Conservation (phyloP, 805 yeast species). For the Wickerhamiella galacta region DNA sequence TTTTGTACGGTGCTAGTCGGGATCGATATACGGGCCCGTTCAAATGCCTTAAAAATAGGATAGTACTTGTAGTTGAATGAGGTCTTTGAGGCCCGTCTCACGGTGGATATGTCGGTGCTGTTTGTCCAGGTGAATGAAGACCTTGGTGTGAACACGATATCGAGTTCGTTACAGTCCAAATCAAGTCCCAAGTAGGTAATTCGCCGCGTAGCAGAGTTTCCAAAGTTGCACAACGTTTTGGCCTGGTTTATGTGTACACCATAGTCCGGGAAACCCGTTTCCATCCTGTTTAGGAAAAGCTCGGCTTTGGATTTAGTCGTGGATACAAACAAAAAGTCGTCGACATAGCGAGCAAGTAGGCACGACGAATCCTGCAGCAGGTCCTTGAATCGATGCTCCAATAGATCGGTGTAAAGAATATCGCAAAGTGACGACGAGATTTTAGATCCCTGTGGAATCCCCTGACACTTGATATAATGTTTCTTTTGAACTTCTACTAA, state of each 20-base stretch:
- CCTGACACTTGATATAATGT: conserved; percentile 37
- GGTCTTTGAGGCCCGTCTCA: too few relatives aligned
- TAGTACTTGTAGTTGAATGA: too few relatives aligned
- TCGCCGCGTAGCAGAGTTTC: conserved; percentile 7
- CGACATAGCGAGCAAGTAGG: conserved; percentile 51
- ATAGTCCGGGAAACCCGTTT: conserved; percentile 27
- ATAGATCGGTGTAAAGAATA: conserved; percentile 46
- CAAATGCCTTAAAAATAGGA: too few relatives aligned
- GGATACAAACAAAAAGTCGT: conserved; percentile 67
- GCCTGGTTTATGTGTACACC: conserved; percentile 26
- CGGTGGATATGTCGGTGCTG: too few relatives aligned
- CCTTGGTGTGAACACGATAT: too few relatives aligned
- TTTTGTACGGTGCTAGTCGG: too few relatives aligned
- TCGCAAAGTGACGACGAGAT: conserved; percentile 64
- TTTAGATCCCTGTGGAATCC: conserved; percentile 75
- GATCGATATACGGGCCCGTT: too few relatives aligned
- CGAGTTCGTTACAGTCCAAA: too few relatives aligned
- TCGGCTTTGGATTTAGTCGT: conserved; percentile 23
- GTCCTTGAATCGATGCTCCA: conserved; percentile 22
- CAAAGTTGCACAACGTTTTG: conserved; percentile 24
- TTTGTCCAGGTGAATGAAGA: too few relatives aligned
- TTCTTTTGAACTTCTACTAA: conserved; percentile 22
- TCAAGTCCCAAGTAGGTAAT: too few relatives aligned
- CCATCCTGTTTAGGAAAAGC: conserved; percentile 19
- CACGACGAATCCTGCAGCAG: conserved; percentile 14